Base-by-base conservation (phyloP, 2,329 filamentous ascomycete species). In the Ilyonectria robusta region DNA sequence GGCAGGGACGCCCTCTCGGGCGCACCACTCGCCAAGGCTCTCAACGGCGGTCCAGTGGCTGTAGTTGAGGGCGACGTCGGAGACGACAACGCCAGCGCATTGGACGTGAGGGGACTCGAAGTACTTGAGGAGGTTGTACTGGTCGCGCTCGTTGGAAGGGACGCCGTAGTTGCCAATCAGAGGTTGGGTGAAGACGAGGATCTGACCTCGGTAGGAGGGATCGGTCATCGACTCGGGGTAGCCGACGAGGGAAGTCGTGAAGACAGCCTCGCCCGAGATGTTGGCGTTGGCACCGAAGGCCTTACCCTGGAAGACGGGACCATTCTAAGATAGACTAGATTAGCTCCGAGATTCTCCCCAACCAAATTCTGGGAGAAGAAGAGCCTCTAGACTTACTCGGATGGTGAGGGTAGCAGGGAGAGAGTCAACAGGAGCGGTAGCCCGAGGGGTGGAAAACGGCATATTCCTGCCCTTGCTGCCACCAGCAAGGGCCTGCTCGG, bases 31-130 rank as follows among this genome's bases (percentile, higher is more conserved):
- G 73, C 93, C 88, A 78, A 99, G 84, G 78, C 93, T 95, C 88
- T 99, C 94, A 11, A 99, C 95, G 40, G 96, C 96, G 69, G 96
- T 98, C 96, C 96, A 99, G 81, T 99, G 96, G 83, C 94, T 97
- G 88, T 98, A 98, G 80, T 95, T 89, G 80, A 94, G 87, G 50
- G 96, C 95, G 70, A 95, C 94, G 80, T 99, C 96, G 76, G 95
- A 94, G 60, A 99, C 96, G 53, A 99, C 95, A 58, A 99, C 93
- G 82, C 95, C 96, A 69, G 93, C 93, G 67, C 95, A 97, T 86
- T 99, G 96, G 73, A 99, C 95, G 84, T 98, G 94, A 59, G 96
- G 96, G 31, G 94, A 98, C 84, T 99, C 96, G 78, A 99, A 99
- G 87, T 98, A 97, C 85, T 96, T 96, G 80, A 98, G 88, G 66